Percentiles rank a stretch among this genome's conserved stretches.
phyloP scores from a whole-genome alignment of 768 basidiomycete species.

The Gloeophyllum trabeum region DNA sequence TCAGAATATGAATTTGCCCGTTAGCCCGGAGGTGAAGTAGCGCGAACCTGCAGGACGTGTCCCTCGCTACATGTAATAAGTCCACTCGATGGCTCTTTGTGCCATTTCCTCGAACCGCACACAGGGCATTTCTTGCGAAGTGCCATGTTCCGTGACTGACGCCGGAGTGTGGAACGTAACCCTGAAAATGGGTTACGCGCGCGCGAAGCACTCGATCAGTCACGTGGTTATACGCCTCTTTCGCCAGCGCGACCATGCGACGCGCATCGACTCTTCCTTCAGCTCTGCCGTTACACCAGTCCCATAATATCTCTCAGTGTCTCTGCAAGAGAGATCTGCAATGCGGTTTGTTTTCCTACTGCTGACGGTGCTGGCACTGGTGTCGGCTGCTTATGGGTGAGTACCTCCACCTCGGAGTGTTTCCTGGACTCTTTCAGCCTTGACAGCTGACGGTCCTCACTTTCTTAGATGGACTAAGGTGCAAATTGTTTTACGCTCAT shows the following conservation, averaged over 20 bases:
- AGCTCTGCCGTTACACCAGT: no score
- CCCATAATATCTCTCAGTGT: no score
- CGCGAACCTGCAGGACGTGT: conserved; percentile 71
- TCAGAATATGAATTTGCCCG: neutral
- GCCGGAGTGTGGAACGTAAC: no score
- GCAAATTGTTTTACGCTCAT: conserved; percentile 4
- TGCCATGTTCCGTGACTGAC: no score
- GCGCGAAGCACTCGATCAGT: no score
- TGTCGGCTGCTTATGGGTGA: neutral
- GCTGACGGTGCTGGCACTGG: neutral
- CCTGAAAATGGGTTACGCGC: no score
- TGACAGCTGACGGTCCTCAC: no score
- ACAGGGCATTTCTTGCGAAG: conserved; percentile 59
- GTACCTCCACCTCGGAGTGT: neutral
- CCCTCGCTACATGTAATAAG: conserved; percentile 84
- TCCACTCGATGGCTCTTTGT: conserved; percentile 75
- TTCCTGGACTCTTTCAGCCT: no score
- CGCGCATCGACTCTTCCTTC: no score
- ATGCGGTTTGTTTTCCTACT: neutral
- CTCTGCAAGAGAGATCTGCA: no score
- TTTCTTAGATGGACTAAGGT: conserved; percentile 62
- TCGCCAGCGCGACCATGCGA: no score
- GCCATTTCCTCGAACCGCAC: conserved; percentile 82
- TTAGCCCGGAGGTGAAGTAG: neutral
- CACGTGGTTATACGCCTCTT: no score